A percentile compares a stretch with the other conserved stretches of the same genome.
These are phyloP conservation scores for Aspergillus sojae DNA, from an alignment of 2,329 filamentous ascomycete genomes.

Conservation along the genomic window DNA sequence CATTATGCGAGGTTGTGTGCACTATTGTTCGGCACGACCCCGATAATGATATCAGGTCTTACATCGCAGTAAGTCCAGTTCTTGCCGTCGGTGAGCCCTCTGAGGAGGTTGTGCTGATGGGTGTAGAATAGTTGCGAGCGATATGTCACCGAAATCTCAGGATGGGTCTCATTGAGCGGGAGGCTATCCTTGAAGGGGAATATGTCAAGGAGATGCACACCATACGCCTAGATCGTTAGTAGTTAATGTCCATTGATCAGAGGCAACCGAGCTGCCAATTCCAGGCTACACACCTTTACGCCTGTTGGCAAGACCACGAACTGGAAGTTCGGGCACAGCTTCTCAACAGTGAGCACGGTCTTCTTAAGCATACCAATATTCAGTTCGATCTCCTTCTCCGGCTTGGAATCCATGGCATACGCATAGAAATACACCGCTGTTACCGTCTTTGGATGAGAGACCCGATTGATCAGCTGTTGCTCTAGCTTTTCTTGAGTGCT, in stretches of 20 bases:
- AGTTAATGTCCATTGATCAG: too few relatives aligned
- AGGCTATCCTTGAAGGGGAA: slow-evolving; percentile 10
- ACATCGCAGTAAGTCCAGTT: slow-evolving; percentile 7
- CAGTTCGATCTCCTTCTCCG: too few relatives aligned
- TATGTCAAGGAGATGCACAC: slow-evolving; percentile 3
- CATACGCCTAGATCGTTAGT: background rate
- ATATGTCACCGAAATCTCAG: background rate
- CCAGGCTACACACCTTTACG: too few relatives aligned
- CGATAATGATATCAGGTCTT: slow-evolving; percentile 8
- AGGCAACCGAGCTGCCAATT: too few relatives aligned
- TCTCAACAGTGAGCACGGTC: too few relatives aligned
- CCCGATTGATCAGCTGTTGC: background rate
- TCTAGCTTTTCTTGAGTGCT: too few relatives aligned
- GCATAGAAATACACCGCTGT: slow-evolving; percentile 3
- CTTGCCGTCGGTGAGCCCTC: background rate
- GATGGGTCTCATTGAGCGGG: slow-evolving; percentile 8
- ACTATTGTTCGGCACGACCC: slow-evolving; percentile 12
- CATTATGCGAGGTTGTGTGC: slow-evolving; percentile 7
- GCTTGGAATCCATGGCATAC: background rate
- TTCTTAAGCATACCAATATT: too few relatives aligned
- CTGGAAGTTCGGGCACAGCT: too few relatives aligned
- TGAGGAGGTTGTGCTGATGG: slow-evolving; percentile 1
- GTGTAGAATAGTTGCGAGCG: slow-evolving; percentile 8
- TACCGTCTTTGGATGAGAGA: background rate
- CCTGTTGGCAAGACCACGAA: too few relatives aligned